A percentile compares a stretch with the other conserved stretches of the same genome.
These are phyloP conservation scores for Saturnispora galanensis DNA, from an alignment of 805 yeast species.

Conservation along the genomic window DNA sequence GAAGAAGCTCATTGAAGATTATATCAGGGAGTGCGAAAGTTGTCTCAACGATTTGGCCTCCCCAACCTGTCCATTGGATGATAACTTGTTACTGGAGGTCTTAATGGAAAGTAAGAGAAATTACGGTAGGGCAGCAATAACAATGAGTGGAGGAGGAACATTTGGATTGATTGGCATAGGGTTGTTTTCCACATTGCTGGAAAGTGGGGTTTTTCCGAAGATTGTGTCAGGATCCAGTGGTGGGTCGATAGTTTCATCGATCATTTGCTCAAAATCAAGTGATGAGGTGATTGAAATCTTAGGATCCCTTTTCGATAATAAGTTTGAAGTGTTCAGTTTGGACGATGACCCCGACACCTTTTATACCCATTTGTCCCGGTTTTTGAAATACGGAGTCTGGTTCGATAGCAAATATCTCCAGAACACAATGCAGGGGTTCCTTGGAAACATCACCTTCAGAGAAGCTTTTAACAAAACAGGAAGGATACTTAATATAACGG, in stretches of 20 bases:
- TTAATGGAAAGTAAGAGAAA: slow-evolving; percentile 81
- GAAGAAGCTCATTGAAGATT: slow-evolving; percentile 72
- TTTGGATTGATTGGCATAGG: slow-evolving; percentile 92
- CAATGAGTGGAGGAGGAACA: slow-evolving; percentile 94
- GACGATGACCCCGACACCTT: slow-evolving; percentile 43
- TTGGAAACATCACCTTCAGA: slow-evolving; percentile 86
- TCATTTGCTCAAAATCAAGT: slow-evolving; percentile 70
- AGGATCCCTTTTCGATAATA: slow-evolving; percentile 48
- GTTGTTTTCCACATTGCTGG: slow-evolving; percentile 69
- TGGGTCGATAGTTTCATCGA: slow-evolving; percentile 89
- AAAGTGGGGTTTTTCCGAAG: slow-evolving; percentile 67
- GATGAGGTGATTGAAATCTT: slow-evolving; percentile 57
- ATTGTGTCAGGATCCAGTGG: slow-evolving; percentile 93
- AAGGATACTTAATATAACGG: slow-evolving; percentile 85
- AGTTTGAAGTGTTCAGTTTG: slow-evolving; percentile 42
- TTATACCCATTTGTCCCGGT: slow-evolving; percentile 43
- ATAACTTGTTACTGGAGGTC: slow-evolving; percentile 62
- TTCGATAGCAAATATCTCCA: slow-evolving; percentile 68
- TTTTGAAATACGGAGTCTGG: slow-evolving; percentile 82
- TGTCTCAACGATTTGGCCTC: slow-evolving; percentile 33
- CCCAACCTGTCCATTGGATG: slow-evolving; percentile 42
- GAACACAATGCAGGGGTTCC: slow-evolving; percentile 61
- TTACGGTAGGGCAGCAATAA: slow-evolving; percentile 88
- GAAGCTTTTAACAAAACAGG: slow-evolving; percentile 95
- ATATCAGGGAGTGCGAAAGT: slow-evolving; percentile 62